Evolutionary conservation across 306 rosid genomes (phyloP), one percentile per base, ranked within the genome.

Genomic region (Vicia faba): DNA sequence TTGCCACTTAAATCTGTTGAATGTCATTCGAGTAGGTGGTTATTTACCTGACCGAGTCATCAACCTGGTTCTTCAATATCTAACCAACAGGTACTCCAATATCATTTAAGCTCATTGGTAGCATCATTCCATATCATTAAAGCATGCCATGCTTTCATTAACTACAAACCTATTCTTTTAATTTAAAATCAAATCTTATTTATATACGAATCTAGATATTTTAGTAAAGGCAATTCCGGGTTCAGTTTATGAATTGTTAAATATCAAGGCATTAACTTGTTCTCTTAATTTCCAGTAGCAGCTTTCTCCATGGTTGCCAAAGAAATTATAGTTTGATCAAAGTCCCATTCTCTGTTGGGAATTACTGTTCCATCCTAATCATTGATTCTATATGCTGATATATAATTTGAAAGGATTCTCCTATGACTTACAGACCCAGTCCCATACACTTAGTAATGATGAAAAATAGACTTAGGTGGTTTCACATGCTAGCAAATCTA

Each of bases 1-100:
- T 62, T 84, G 92, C 67, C 87, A 91, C 87, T 67, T 91, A 69
- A 88, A 83, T 79, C 79, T 91, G 77, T 49, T 77, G 50, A 71
- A 71, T 70, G 64, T 48, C 64, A 46, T 77, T 57, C 89, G 96
- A 46, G 62, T 73, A 70, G 96, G 96, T 83, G 96, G 88, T 66
- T 92, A 87, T 77, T 83, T 89, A 78, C 96, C 98, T 4, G 96
- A 92, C 79, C 82, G 98, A 73, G 98, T 92, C 51, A 89, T 82
- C 84, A 92, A 92, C 64, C 88, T 92, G 23, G 71, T 89, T 83
- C 96, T 92, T 78, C 96, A 92, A 64, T 92, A 92, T 75, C 71
- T 92, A 70, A 87, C 91, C 83, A 92, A 89, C 84, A 89, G 98
- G 98, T 92, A 48, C n/a, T 40, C 26, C 43, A 18, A 55, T 26